Base-by-base conservation (phyloP, 805 yeast species). In the Pichia rugopelliculosa region DNA sequence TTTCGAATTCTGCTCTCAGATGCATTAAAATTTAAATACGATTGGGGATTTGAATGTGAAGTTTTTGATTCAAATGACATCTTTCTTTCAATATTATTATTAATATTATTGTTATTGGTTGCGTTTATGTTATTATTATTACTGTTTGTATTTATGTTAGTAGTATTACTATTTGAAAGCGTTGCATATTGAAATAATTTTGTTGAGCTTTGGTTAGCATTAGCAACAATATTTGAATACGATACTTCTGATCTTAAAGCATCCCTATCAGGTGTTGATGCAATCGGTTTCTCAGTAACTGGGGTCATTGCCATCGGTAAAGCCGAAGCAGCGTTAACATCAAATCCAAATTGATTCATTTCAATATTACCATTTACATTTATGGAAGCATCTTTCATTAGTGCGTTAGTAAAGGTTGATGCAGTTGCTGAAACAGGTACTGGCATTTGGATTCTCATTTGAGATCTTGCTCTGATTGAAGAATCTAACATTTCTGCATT, bases 251-350 rank as follows among this genome's bases (percentile, higher is more conserved):
- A 30, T 21, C 20, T 30, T 18, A 23, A 11, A 17, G 22, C 13
- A 5, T 44, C 39, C n/a, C 34, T 50, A 11, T 52, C 51, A 12
- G 55, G 53, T 2, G 53, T 47, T 10, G 36, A 36, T 9, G 36
- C 30, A 39, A 36, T 27, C 7, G 53, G 47, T 3, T 70, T 80
- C 55, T 86, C 95, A 2, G 87, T 75, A 5, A 85, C 79, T 2
- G 93, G 95, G 0, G 95, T 86, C 93, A 86, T 85, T 0, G 87
- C 77, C 56, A 80, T 68, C 1, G 87, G 80, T 4, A 75, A 61
- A 65, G 59, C 79, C 73, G 56, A 80, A 71, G 44, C 90, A 86
- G 70, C 81, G 80, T 58, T 85, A 86, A 60, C 84, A 80, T 39
- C 60, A 41, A 62, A 60, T 25, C 67, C 67, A 50, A 62, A 82